Percentiles rank a stretch among this genome's conserved stretches.
phyloP scores from a whole-genome alignment of 2,329 filamentous ascomycete genomes.

The Setomelanomma holmii region DNA sequence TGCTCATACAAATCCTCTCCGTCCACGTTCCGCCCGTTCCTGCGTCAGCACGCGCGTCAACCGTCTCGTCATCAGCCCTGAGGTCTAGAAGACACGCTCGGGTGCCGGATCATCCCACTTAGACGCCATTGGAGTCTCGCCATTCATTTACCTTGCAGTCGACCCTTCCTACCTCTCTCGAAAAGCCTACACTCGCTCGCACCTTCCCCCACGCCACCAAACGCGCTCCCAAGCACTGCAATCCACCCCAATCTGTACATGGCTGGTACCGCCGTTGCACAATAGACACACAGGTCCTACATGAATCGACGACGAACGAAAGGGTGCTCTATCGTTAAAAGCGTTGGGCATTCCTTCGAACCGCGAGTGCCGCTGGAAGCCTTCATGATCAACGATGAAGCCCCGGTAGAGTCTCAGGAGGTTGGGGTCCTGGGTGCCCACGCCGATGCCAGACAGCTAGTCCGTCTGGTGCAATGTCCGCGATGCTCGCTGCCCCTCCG shows the following conservation, averaged over 20 bases:
- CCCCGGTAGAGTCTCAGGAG: conserved; percentile 40
- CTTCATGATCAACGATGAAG: conserved; percentile 54
- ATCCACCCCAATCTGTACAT: conserved; percentile 17
- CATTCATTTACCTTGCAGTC: neutral
- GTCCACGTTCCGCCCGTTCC: conserved; percentile 9
- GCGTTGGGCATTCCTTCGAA: conserved; percentile 42
- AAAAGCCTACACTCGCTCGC: neutral
- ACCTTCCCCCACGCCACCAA: neutral
- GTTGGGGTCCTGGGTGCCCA: conserved; percentile 55
- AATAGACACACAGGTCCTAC: conserved; percentile 23
- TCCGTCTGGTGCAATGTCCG: conserved; percentile 79
- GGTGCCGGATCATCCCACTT: conserved; percentile 12
- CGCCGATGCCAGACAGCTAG: conserved; percentile 66
- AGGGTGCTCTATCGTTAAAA: conserved; percentile 42
- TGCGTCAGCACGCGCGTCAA: conserved; percentile 25
- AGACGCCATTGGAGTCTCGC: neutral
- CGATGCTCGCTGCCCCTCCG: conserved; percentile 73
- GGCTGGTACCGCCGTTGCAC: conserved; percentile 24
- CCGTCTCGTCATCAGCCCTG: conserved; percentile 10
- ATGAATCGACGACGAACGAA: conserved; percentile 47
- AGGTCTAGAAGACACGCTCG: conserved; percentile 7
- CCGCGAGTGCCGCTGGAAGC: conserved; percentile 32
- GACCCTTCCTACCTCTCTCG: neutral
- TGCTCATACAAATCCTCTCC: neutral
- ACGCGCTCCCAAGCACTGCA: neutral